Conservation (phyloP, 2,329 filamentous ascomycete genomes). For the Pseudogymnoascus pannorum region DNA sequence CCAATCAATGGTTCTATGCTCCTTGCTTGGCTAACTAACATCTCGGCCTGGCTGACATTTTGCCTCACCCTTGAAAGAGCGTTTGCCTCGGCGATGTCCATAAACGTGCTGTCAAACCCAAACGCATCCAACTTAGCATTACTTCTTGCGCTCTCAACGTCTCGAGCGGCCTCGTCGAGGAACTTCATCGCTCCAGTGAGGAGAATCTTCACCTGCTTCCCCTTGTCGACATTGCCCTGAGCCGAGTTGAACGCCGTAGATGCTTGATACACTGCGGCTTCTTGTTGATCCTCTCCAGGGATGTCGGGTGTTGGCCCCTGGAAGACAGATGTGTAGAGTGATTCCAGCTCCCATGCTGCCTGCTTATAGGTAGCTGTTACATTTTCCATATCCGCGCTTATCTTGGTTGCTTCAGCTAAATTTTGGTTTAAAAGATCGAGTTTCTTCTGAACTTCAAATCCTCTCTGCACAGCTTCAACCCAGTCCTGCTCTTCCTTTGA, state of each 20-base stretch:
- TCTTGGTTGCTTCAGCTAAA: slow-evolving; percentile 34
- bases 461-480: slow-evolving; percentile 42
- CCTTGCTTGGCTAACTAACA: slow-evolving; percentile 35
- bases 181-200: slow-evolving; percentile 34
- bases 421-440: slow-evolving; percentile 35
- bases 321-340: slow-evolving; percentile 47
- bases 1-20: slow-evolving; percentile 33
- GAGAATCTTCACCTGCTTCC: slow-evolving; percentile 35
- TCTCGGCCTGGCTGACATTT: slow-evolving; percentile 34
- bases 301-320: slow-evolving; percentile 44
- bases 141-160: slow-evolving; percentile 37
- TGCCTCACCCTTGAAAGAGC: slow-evolving; percentile 42
- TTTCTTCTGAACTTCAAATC: slow-evolving; percentile 38
- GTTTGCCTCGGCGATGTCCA: slow-evolving; percentile 47
- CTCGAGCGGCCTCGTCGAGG: slow-evolving; percentile 30
- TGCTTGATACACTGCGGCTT: slow-evolving; percentile 32
- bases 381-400: slow-evolving; percentile 31
- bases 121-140: slow-evolving; percentile 41
- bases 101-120: slow-evolving; percentile 38
- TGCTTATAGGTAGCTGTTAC: slow-evolving; percentile 31
- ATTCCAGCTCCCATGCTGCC: slow-evolving; percentile 42
- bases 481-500: slow-evolving; percentile 50
- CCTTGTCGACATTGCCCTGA: slow-evolving; percentile 32
- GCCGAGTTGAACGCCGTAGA: slow-evolving; percentile 33
- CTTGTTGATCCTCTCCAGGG: slow-evolving; percentile 44